Base-by-base conservation (phyloP, 2,329 filamentous ascomycete species). In the Monilinia laxa region DNA sequence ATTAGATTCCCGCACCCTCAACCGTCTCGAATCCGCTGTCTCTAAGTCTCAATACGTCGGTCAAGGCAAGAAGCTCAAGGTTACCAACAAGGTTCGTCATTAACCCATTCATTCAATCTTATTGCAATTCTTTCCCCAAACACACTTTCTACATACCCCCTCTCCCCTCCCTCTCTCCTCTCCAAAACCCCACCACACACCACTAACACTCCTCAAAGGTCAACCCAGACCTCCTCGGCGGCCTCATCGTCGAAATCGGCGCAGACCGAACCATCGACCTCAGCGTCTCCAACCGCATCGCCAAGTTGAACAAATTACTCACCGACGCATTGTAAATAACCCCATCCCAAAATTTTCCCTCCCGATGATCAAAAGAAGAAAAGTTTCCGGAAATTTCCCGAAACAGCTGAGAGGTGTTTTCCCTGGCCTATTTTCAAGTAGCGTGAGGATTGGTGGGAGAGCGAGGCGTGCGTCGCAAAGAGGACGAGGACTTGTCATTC, bases 251-350 rank as follows among this genome's bases (percentile, higher is more conserved):
- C 77, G 94, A 98, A 84, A 90, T 98, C 74, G 94, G 93, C 77
- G 94, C 45, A 49, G 45, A 98, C 86, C 91, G 94, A 78, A 98
- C 94, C 80, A 97, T 99, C 78, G 95, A 99, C 82, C 90, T 97
- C 75, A 95, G 90, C 81, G 93, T 99, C 77, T 94, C 94, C 60
- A 85, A 91, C 79, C 96, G 94, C 87, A 90, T 99, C 81, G 87
- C 91, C 80, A 96, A 93, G 88, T 92, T 99, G 87, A 99, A 99
- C 92, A 99, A 98, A 90, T 89, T 97, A 80, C 90, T 99, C 79
- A 93, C 87, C 75, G 95, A 99, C 83, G 86, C 90, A 81, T 85
- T 99, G 91, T 99, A 97, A 91, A 93, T 81, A 67, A 70, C 56
- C 62, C 54, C 28, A 49, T 49, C 18, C 49, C 57, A 49, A 35